Evolutionary conservation across 441 rosid species (phyloP), one percentile per base, ranked within the genome.

Genomic region (Raphanus hybrid): DNA sequence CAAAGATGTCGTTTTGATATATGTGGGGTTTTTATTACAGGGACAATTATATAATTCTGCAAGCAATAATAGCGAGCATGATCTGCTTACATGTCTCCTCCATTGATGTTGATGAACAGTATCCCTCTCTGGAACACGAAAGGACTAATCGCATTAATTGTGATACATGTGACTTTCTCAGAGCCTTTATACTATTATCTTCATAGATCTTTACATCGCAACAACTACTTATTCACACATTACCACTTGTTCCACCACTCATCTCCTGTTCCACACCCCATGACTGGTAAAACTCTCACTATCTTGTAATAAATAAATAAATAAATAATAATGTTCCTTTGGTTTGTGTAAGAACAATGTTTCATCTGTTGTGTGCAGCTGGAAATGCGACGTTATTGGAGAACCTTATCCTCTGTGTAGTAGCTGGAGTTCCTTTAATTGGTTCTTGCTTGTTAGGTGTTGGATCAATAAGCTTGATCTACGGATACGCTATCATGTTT

Each of bases 31-130:
- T 63, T 16, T 10, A 34, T 64, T 80, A 39, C 91, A 96, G 99
- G 99, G 99, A 96, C 68, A 93, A 92, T 80, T 93, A 87, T 81
- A 70, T 93, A 48, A 69, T 96, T 64, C 92, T 96, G 83, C 99
- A 96, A 78, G 94, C 89, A 75, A 52, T 93, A 45, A 54, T 90
- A 45, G 93, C 89, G 2, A 84, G 91, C 73, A 57, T 87, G 78
- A 85, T 81, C 67, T 89, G 87, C 71, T 83, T n/a, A 75, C 86
- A 80, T 81, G 75, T 85, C 84, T 80, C 84, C 84, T 79, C 81
- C 90, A 57, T 80, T 78, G 76, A 59, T 60, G 69, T 8, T 41
- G 62, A 72, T 85, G 39, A 85, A 84, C 70, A 71, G 66, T 69
- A 78, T 87, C 76, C 95, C 97, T 70, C 18, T 88, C 0, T 93